These are phyloP conservation scores for Candolleomyces aberdarensis DNA, from an alignment of 768 basidiomycete species.

Conservation along the genomic window DNA sequence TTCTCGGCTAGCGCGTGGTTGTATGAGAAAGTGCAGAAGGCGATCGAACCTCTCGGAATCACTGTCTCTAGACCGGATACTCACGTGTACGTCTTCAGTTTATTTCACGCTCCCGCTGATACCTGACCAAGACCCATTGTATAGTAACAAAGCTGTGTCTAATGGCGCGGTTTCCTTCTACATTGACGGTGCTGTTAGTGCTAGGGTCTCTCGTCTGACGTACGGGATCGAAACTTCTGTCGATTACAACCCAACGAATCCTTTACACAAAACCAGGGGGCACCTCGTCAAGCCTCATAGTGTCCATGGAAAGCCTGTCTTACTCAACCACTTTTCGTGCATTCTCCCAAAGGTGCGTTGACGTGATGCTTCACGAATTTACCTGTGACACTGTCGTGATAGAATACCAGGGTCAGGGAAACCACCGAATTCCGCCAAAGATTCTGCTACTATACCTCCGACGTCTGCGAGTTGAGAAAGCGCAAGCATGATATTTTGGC, in stretches of 20 bases:
- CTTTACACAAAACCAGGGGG: conserved; percentile 36
- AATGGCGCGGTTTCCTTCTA: conserved; percentile 33
- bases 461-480: background rate
- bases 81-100: conserved; percentile 35
- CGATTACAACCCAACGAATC: conserved; percentile 28
- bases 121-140: background rate
- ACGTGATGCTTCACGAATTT: background rate
- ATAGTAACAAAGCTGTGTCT: conserved; percentile 40
- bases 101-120: background rate
- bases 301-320: conserved; percentile 33
- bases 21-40: conserved; percentile 33
- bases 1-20: conserved; percentile 55
- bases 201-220: conserved; percentile 36
- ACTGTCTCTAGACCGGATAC: conserved; percentile 43
- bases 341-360: conserved; percentile 39
- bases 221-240: conserved; percentile 27
- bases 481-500: background rate
- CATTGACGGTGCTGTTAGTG: conserved; percentile 41
- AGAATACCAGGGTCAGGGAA: conserved; percentile 44
- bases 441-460: background rate
- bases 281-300: conserved; percentile 20
- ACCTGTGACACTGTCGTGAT: background rate
- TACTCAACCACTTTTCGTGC: conserved; percentile 37
- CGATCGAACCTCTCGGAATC: conserved; percentile 30
- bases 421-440: conserved; percentile 32